Evolutionary conservation across 371 early-diverging fungal genomes (phyloP).

Genomic region (Nematocida homosporus): DNA sequence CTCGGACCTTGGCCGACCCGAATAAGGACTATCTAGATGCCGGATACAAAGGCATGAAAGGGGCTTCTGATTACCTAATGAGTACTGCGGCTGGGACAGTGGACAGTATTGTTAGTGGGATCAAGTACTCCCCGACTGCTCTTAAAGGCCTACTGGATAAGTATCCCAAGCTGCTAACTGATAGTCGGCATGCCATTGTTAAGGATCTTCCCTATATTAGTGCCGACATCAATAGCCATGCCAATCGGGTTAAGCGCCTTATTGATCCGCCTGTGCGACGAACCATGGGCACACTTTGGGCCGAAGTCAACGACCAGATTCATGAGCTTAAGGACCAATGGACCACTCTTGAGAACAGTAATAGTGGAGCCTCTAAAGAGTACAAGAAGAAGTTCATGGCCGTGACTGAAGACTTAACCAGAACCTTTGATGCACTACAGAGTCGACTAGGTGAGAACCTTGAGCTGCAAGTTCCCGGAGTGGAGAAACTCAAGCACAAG

Average conservation of each 20-base stretch:
- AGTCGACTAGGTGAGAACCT: constrained; percentile 7
- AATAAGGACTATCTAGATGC: background rate
- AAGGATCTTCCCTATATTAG: background rate
- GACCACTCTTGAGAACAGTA: background rate
- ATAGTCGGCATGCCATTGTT: background rate
- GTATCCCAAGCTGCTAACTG: constrained; percentile 18
- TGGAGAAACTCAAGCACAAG: constrained; percentile 15
- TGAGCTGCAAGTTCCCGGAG: constrained; percentile 19
- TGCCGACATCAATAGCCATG: constrained; percentile 7
- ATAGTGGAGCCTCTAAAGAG: background rate
- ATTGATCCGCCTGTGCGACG: background rate
- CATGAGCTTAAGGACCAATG: constrained; percentile 23
- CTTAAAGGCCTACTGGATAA: background rate
- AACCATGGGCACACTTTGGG: constrained; percentile 11
- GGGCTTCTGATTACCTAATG: constrained; percentile 34
- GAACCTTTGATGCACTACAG: constrained; percentile 4
- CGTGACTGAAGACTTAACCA: constrained; percentile 34
- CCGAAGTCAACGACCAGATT: background rate
- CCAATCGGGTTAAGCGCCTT: background rate
- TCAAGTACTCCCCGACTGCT: constrained; percentile 31
- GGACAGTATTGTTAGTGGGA: constrained; percentile 9
- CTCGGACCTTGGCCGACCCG: background rate
- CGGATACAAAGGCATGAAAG: background rate
- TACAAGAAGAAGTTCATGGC: constrained; percentile 10
- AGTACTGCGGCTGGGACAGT: constrained; percentile 22